A percentile compares a stretch with the other conserved stretches of the same genome.
Evolutionary conservation across 345 rosid genomes (phyloP).

Genomic region (Salix udensis): DNA sequence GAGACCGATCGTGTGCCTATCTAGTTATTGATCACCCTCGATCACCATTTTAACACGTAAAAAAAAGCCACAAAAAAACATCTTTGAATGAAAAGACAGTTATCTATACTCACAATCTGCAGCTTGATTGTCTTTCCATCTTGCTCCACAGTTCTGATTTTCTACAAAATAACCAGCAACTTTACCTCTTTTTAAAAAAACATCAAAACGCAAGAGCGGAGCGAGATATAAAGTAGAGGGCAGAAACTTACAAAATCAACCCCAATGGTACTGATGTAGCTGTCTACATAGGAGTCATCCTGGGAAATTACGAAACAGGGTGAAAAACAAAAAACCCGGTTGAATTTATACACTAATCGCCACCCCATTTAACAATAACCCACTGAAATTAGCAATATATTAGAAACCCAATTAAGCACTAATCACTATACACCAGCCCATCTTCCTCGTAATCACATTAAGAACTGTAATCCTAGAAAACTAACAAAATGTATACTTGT

Average conservation of each 20-base stretch:
- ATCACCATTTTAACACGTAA: neutral
- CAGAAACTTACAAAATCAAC: slow-evolving; percentile 57
- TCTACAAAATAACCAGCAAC: slow-evolving; percentile 35
- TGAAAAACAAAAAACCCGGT: neutral
- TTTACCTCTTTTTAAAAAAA: neutral
- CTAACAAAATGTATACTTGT: neutral
- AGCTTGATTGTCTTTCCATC: slow-evolving; percentile 85
- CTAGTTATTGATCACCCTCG: neutral
- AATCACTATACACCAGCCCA: neutral
- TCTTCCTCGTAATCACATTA: neutral
- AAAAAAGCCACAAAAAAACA: neutral
- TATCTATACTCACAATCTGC: slow-evolving; percentile 50
- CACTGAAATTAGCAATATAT: neutral
- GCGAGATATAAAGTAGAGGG: neutral
- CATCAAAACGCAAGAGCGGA: neutral
- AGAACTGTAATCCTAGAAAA: neutral
- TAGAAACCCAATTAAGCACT: neutral
- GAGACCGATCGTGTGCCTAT: neutral
- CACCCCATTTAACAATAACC: neutral
- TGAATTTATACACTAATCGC: neutral
- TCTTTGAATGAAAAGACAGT: neutral
- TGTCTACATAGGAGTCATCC: slow-evolving; percentile 71
- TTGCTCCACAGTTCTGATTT: slow-evolving; percentile 88
- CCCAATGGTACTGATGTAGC: slow-evolving; percentile 76
- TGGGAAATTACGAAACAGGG: slow-evolving; percentile 17